Conservation (phyloP, 2,329 filamentous ascomycete species). For the Exserohilum rostratum region DNA sequence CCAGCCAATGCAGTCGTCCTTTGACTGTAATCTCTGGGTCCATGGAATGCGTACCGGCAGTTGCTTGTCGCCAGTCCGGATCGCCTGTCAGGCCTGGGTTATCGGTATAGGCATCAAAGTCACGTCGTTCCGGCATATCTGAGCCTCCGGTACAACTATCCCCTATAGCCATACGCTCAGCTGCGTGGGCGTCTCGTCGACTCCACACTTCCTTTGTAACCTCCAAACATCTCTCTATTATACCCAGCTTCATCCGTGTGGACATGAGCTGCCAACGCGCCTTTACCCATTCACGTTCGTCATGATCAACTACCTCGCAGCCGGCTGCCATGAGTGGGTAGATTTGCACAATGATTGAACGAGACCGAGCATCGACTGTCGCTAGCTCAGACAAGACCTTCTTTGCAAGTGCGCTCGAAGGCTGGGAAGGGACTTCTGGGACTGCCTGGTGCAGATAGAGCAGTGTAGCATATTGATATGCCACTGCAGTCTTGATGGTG, state of each 20-base stretch:
- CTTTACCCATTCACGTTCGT: slow-evolving; percentile 69
- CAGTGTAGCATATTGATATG: slow-evolving; percentile 70
- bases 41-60: slow-evolving; percentile 47
- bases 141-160: slow-evolving; percentile 10
- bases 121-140: slow-evolving; percentile 28
- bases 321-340: slow-evolving; percentile 72
- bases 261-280: slow-evolving; percentile 68
- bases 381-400: slow-evolving; percentile 66
- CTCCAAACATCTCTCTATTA: slow-evolving; percentile 68
- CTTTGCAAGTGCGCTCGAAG: slow-evolving; percentile 64
- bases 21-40: slow-evolving; percentile 69
- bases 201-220: slow-evolving; percentile 71
- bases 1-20: slow-evolving; percentile 70
- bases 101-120: slow-evolving; percentile 26
- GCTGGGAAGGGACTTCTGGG: slow-evolving; percentile 67
- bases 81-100: slow-evolving; percentile 6
- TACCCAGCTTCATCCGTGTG: slow-evolving; percentile 68
- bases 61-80: slow-evolving; percentile 9
- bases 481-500: slow-evolving; percentile 69
- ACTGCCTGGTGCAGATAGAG: slow-evolving; percentile 72
- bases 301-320: slow-evolving; percentile 64
- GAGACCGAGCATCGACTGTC: slow-evolving; percentile 66
- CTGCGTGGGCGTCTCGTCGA: slow-evolving; percentile 62
- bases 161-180: slow-evolving; percentile 28
- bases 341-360: slow-evolving; percentile 71